Evolutionary conservation across 345 rosid genomes (phyloP), one percentile per base, ranked within the genome.

Genomic region (Acer campestre): DNA sequence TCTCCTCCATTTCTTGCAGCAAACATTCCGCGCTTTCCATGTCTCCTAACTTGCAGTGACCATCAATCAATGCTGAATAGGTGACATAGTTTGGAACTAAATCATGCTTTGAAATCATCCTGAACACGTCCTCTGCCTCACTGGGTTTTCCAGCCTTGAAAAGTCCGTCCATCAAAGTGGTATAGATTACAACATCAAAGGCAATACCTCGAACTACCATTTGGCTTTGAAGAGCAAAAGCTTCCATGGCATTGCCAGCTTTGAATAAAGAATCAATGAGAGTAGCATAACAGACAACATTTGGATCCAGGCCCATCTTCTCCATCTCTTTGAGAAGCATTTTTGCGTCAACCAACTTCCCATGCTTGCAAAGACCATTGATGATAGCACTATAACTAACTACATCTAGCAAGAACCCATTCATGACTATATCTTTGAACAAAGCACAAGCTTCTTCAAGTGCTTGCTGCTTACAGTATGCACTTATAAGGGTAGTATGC

Each of bases 361-460:
- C 93, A 27, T 78, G 55, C 85, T 88, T 90, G 89, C 97, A 93
- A 61, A 93, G 90, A 27, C 96, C 90, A 79, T 83, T 84, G 29
- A 95, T 75, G 27, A 92, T 91, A 22, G 92, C 91, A 82, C 90
- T 84, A 78, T 88, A 91, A n/a, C 97, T 88, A 79, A 93, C 91
- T 44, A 90, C 89, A 84, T 93, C 94, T 10, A 94, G 97, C 67
- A 90, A 82, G 80, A 84, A 79, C 31, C 93, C 93, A 71, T 75
- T 80, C 71, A 58, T 68, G 74, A 89, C 89, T 89, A 90, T 87
- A 76, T 89, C 90, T 73, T 84, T 82, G 35, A 92, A 95, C 76
- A 89, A 78, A 35, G 80, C 75, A 63, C 85, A 77, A 13, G 97
- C 94, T 78, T 93, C 87, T 67, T 90, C 88, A 2, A 93, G 89